Conservation (phyloP, 108 stramenopile genomes). For the Discostella stelligeroides region DNA sequence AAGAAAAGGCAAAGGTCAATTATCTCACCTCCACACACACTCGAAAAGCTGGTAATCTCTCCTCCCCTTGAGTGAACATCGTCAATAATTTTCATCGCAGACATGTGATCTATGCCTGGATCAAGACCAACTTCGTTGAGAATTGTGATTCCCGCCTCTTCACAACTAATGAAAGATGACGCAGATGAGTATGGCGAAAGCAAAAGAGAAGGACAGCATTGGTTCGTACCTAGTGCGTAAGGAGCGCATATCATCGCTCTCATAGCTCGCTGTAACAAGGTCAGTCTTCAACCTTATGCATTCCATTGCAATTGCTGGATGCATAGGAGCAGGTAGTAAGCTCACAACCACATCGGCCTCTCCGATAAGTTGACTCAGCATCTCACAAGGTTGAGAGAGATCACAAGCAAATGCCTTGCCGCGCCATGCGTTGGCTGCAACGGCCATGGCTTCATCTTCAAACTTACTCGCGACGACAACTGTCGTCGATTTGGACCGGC, state of each 20-base stretch:
- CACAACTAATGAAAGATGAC: constrained; percentile 20
- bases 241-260: constrained; percentile 66
- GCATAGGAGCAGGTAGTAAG: constrained; percentile 85
- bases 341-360: constrained; percentile 77
- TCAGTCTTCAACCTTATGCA: constrained; percentile 59
- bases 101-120: constrained; percentile 89
- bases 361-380: constrained; percentile 56
- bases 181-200: background rate
- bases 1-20: background rate
- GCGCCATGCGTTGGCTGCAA: constrained; percentile 47
- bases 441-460: constrained; percentile 59
- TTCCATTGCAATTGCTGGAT: constrained; percentile 64
- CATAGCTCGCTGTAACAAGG: constrained; percentile 86
- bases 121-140: constrained; percentile 90
- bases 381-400: constrained; percentile 38
- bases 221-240: constrained; percentile 33
- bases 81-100: constrained; percentile 82
- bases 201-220: background rate
- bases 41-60: constrained; percentile 61
- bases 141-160: constrained; percentile 65
- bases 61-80: constrained; percentile 70
- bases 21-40: constrained; percentile 76
- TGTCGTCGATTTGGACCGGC: constrained; percentile 41
- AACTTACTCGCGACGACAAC: constrained; percentile 67
- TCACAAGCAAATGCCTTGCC: constrained; percentile 57